Base-by-base conservation (phyloP, 116 monocot species). In the Phalaenopsis hybrid region DNA sequence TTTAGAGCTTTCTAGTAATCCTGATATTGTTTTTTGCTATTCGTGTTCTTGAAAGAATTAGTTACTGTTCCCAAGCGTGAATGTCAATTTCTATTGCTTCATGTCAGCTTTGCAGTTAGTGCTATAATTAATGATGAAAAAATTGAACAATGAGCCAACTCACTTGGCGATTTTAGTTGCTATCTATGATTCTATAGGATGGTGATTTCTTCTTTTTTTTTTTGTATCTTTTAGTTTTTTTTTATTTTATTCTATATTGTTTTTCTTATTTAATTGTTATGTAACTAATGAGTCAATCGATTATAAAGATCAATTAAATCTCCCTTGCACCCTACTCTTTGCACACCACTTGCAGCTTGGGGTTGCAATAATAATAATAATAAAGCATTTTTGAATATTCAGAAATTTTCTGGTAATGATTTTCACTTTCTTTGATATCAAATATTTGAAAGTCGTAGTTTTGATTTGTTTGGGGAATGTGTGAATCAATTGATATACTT, bases 211-310 rank as follows among this genome's bases (percentile, higher is more conserved):
- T 63, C 25, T 13, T 23, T 63, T n/a, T n/a, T n/a, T n/a, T n/a
- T n/a, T 23, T 63, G 63, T 21, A 23, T 9, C 63, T 21, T 63
- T 21, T 21, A 25, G 0, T n/a, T 23, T 63, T 21, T 1, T 21
- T 4, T 58, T 21, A 61, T 61, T n/a, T 2, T 61, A 0, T 61
- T 21, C 3, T 61, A 61, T 61, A 6, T 61, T 21, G 0, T 6
- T 61, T 61, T n/a, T 61, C 21, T 61, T 10, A 63, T 63, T 63
- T 63, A 63, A 63, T 63, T 63, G 63, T 63, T 63, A 63, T 63
- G 63, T 63, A 21, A 7, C 5, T 25, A 25, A 63, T 6, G 20
- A 6, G 63, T 1, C 25, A 63, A 23, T 63, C 8, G 7, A 63
- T 21, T 25, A 16, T 55, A 55, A 16, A 55, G 55, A 55, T 17